Conservation (phyloP, 78 protist species). For the Tieghemostelium lacteum region DNA sequence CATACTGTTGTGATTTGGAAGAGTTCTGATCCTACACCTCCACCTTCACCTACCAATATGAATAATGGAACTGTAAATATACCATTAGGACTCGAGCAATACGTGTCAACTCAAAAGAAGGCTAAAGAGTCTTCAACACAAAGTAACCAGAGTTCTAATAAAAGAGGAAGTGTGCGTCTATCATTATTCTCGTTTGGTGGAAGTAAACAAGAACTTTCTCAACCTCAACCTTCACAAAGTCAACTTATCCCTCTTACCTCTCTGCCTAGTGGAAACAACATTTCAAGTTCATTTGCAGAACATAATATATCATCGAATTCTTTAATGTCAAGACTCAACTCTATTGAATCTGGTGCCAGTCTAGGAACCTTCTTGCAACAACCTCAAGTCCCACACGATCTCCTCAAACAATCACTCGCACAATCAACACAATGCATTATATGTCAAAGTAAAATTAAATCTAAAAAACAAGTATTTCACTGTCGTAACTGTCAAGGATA, state of each 20-base stretch:
- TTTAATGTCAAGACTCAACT: background rate
- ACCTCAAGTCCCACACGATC: background rate
- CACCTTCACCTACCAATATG: background rate
- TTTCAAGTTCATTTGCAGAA: background rate
- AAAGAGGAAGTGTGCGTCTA: slow-evolving; percentile 19
- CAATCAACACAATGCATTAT: background rate
- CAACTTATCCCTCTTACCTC: background rate
- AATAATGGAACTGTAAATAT: background rate
- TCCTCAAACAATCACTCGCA: background rate
- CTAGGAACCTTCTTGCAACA: background rate
- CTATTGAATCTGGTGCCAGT: background rate
- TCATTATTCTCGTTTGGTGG: slow-evolving; percentile 11
- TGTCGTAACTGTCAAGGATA: slow-evolving; percentile 16
- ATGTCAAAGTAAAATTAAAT: slow-evolving; percentile 41
- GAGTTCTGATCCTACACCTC: slow-evolving; percentile 36
- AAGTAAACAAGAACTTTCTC: background rate
- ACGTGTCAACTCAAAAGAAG: background rate
- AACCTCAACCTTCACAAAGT: background rate
- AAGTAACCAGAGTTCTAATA: background rate
- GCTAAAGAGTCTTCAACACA: background rate
- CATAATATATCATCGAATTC: background rate
- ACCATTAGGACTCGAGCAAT: background rate
- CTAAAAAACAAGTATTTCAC: slow-evolving; percentile 40
- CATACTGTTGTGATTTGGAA: slow-evolving; percentile 66
- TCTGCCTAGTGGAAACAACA: background rate